Base-by-base conservation (phyloP, 78 protist genomes). In the Corallochytrium limacisporum region DNA sequence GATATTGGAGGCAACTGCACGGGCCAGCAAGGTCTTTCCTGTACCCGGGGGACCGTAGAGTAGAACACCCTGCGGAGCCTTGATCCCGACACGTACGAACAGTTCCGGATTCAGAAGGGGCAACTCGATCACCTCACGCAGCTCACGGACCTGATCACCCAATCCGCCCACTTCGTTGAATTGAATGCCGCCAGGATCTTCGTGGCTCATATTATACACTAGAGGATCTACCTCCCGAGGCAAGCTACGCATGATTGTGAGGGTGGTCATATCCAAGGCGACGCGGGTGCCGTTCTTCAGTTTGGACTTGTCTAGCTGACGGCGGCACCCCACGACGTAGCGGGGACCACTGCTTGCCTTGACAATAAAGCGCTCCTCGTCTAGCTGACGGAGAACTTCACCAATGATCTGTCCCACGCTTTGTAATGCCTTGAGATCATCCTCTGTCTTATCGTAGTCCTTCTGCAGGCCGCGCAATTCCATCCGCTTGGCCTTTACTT, bases 71-170 rank as follows among this genome's bases (percentile, higher is more conserved):
- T 95, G 91, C 2, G 98, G 98, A 33, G 98, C 90, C 40, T 87
- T 82, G 71, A 97, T 91, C 32, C 99, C 99, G 15, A 95, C 98
- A 15, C 98, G 82, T 7, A 56, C 36, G 81, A 97, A 95, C 22
- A 97, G 83, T 62, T 97, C 99, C 9, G 99, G 99, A 65, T 92
- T 88, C 53, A 79, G 81, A 15, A 97, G 88, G 7, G 99, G 99
- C 43, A 97, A 75, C 72, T 97, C 99, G 36, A 97, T 87, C 36
- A 91, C 96, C 73, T 93, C 99, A 22, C 99, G 80, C 2, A 98
- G 57, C 65, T 94, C 96, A 16, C 98, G 81, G 24, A 95, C 81
- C 69, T 98, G 98, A 43, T 90, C 90, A 28, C 56, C 24, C 38
- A 98, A 74, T 0, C 99, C 99, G 13, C 99, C 98, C 20, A 95